Evolutionary conservation across 768 basidiomycete species (phyloP), one percentile per base, ranked within the genome.

Genomic region (Glaciozyma antarctica): DNA sequence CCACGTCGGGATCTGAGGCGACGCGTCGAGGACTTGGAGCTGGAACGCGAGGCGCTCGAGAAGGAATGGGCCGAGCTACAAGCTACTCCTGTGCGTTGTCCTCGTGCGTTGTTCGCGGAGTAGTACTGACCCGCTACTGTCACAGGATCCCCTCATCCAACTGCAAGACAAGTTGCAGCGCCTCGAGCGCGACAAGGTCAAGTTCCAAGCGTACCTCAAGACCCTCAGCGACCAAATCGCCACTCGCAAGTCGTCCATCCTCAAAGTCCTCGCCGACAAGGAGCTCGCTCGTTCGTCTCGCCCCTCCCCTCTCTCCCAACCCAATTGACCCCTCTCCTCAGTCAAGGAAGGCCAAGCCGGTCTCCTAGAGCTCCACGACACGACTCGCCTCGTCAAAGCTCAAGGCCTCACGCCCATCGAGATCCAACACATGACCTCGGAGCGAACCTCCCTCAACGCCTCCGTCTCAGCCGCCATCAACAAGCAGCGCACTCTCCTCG

Each of bases 391-490:
- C 3, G 88, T 98, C 34, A 86, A 85, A 72, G 83, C 79, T 41
- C 95, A 99, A 76, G 93, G 95, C 73, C 81, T 99, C 52, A 84
- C 88, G 2, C 87, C 88, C 0, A 90, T 93, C 76, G 93, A 99
- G 77, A 90, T 95, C 49, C 78, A 83, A 61, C 85, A 85, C 45
- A 93, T 99, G 89, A 92, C 87, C 72, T 84, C 84, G 7, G 92
- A 97, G 69, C 87, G 90, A 63, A 88, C 92, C 71, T 83, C 81
- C 22, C 59, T 70, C 8, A 41, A 41, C 38, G 55, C 58, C 9
- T 56, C 53, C n/a, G 30, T 49, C 19, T 26, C 58, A 7, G 26
- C 45, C 34, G 65, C 63, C 41, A 49, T 57, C n/a, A 85, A 87
- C 68, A 88, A 88, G 66, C 82, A 92, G 61, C 86, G 84, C 68